Evolutionary conservation across 495 filamentous ascomycete species (phyloP).

Genomic region (Penicillium maclennaniae): DNA sequence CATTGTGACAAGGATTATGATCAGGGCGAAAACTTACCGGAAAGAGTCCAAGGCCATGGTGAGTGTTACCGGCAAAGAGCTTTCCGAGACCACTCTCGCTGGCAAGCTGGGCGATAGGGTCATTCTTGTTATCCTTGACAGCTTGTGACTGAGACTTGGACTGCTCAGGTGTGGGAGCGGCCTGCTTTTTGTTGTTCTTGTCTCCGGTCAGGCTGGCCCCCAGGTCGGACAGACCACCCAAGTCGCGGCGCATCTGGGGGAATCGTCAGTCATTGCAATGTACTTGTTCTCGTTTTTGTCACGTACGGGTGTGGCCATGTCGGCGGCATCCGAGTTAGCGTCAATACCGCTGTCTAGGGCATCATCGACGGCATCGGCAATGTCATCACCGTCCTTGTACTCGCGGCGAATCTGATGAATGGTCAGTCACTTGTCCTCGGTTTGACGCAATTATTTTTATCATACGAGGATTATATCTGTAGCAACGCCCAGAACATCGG

Average conservation of each 20-base stretch:
- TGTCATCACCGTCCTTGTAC: neutral
- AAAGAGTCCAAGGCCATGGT: slow-evolving; percentile 24
- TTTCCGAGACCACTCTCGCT: slow-evolving; percentile 15
- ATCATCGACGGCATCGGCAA: neutral
- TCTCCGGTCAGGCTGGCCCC: neutral
- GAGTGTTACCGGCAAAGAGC: slow-evolving; percentile 11
- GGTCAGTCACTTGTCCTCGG: neutral
- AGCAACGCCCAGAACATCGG: neutral
- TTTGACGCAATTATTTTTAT: neutral
- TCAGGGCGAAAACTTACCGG: slow-evolving; percentile 12
- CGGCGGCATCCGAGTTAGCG: neutral
- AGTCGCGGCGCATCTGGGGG: neutral
- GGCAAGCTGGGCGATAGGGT: slow-evolving; percentile 10
- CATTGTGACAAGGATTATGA: neutral
- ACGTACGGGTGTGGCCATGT: slow-evolving; percentile 1
- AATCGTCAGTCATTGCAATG: neutral
- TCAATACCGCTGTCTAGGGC: slow-evolving; percentile 2
- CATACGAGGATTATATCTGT: neutral
- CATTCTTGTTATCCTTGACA: slow-evolving; percentile 1
- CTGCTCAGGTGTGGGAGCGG: neutral
- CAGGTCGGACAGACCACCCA: neutral
- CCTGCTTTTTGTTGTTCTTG: neutral
- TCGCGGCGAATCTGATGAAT: neutral
- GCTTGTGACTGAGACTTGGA: neutral
- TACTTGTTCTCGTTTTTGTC: too few species aligned